Conservation (phyloP, 169 alveolate species). For the Eimeria falciformis region DNA sequence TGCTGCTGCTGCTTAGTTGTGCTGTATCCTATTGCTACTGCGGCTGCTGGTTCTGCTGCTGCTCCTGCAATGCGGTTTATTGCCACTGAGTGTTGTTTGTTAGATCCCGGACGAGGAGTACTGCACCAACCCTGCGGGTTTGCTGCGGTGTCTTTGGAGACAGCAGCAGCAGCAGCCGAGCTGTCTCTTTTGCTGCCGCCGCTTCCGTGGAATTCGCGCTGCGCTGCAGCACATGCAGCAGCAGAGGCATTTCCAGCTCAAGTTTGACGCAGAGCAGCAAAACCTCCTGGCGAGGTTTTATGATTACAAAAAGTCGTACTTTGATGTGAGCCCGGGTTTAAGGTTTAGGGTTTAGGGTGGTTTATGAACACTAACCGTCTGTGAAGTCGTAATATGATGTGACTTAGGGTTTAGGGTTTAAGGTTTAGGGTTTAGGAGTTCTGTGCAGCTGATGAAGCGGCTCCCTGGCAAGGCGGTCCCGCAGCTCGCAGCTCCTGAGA, state of each 20-base stretch:
- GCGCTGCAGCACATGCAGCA: constrained; percentile 73
- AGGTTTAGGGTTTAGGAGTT: too few relatives aligned
- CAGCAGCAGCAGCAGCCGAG: constrained; percentile 73
- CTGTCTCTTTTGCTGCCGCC: constrained; percentile 53
- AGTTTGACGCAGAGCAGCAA: constrained; percentile 64
- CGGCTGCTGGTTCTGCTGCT: constrained; percentile 17
- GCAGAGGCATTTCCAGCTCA: constrained; percentile 71
- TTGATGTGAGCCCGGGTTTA: constrained; percentile 26
- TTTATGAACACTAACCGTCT: too few relatives aligned
- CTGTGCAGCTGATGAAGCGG: constrained; percentile 46
- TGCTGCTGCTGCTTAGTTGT: not conserved
- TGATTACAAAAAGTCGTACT: constrained; percentile 49
- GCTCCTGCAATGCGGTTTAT: not conserved
- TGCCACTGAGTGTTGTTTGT: not conserved
- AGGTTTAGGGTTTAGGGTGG: too few relatives aligned
- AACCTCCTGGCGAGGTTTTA: constrained; percentile 30
- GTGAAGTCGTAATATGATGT: not conserved
- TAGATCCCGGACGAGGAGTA: constrained; percentile 60
- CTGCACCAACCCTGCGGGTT: constrained; percentile 31
- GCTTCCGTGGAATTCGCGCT: constrained; percentile 42
- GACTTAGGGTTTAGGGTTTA: not conserved
- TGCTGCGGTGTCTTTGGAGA: constrained; percentile 57
- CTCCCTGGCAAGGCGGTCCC: not conserved
- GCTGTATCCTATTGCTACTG: not conserved
- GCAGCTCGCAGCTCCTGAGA: constrained; percentile 16